phyloP scores from a whole-genome alignment of 2,329 filamentous ascomycete genomes.

The Fusarium graminum region DNA sequence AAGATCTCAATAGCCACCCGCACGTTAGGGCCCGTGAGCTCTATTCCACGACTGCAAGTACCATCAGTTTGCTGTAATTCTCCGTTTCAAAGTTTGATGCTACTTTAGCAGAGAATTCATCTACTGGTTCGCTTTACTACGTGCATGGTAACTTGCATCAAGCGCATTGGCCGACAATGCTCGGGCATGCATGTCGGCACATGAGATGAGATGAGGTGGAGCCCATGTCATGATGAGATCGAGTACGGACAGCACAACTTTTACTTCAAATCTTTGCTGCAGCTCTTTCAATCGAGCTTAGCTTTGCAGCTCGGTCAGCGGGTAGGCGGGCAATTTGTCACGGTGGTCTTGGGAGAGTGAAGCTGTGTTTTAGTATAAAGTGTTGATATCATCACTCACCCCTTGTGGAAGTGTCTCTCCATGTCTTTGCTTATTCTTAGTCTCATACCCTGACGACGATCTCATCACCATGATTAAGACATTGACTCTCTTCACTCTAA shows the following conservation, averaged over 20 bases:
- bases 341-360: neutral
- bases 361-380: conserved; percentile 34
- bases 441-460: conserved; percentile 1
- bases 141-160: neutral
- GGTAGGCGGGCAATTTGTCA: neutral
- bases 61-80: neutral
- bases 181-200: conserved; percentile 1
- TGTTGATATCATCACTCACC: conserved; percentile 14
- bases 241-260: neutral
- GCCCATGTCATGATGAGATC: neutral
- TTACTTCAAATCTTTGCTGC: neutral
- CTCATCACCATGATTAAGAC: conserved; percentile 42
- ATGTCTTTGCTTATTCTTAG: conserved; percentile 16
- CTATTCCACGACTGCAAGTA: conserved; percentile 25
- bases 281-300: neutral
- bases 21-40: conserved; percentile 23
- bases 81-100: neutral
- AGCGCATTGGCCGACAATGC: conserved; percentile 6
- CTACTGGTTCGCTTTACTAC: neutral
- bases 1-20: conserved; percentile 45
- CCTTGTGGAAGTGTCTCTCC: neutral
- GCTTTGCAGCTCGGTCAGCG: conserved; percentile 20
- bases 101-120: neutral
- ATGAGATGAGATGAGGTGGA: neutral
- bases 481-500: conserved; percentile 44